phyloP scores from a whole-genome alignment of 768 basidiomycete species.

The Porphyrellus cyaneotinctus region DNA sequence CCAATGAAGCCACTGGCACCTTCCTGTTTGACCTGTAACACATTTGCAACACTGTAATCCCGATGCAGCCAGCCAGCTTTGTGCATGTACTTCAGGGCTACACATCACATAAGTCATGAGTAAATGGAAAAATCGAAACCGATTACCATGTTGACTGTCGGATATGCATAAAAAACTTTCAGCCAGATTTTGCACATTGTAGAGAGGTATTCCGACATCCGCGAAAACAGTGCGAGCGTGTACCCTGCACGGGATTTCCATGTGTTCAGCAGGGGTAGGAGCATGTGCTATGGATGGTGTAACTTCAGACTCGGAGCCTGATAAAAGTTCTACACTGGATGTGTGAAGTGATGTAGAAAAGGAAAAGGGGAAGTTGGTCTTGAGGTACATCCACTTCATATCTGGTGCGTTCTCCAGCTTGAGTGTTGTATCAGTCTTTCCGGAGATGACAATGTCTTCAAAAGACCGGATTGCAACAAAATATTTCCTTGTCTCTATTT shows the following conservation, averaged over 20 bases:
- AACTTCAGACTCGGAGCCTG: too few relatives aligned
- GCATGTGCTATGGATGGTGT: too few relatives aligned
- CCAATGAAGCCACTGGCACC: too few relatives aligned
- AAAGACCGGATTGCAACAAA: not conserved
- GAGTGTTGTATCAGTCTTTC: not conserved
- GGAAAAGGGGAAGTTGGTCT: not conserved
- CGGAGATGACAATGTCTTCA: not conserved
- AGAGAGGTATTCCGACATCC: not conserved
- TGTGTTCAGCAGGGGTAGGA: not conserved
- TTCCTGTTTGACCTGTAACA: not conserved
- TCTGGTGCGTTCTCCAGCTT: not conserved
- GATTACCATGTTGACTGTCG: not conserved
- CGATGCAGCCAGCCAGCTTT: not conserved
- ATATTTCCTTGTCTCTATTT: not conserved
- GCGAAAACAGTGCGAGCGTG: not conserved
- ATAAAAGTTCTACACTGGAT: not conserved
- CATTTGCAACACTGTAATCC: not conserved
- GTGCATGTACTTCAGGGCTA: not conserved
- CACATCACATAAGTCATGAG: not conserved
- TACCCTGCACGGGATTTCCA: not conserved
- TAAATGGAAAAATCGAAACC: too few relatives aligned
- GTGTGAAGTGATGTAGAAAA: not conserved
- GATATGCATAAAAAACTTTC: not conserved
- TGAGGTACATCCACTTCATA: not conserved
- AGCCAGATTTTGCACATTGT: not conserved